Evolutionary conservation across 2,329 filamentous ascomycete species (phyloP).

Genomic region (Apiospora malaysiana): DNA sequence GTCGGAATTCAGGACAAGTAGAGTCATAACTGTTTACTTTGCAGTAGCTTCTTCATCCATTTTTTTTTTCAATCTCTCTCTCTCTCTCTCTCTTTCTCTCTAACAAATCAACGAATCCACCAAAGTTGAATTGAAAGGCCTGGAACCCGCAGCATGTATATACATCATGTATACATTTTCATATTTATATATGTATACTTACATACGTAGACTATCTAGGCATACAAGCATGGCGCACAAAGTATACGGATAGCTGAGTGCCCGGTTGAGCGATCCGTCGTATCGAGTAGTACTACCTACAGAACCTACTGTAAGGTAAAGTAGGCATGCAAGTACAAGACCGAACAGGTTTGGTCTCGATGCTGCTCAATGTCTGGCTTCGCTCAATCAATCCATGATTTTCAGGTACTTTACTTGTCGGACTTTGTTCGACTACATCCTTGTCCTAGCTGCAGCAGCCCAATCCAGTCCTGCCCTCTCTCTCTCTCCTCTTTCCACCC

Average conservation of each 20-base stretch:
- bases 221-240: neutral
- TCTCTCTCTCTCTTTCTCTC: too few relatives aligned
- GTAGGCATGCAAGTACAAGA: neutral
- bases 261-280: constrained; percentile 1
- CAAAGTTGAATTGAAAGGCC: neutral
- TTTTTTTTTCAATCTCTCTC: too few relatives aligned
- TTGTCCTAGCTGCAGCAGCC: neutral
- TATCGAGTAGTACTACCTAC: neutral
- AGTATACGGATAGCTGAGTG: neutral
- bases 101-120: too few relatives aligned
- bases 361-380: neutral
- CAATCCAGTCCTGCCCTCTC: neutral
- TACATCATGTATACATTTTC: neutral
- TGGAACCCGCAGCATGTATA: neutral
- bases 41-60: too few relatives aligned
- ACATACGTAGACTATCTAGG: neutral
- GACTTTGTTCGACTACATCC: neutral
- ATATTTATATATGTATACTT: neutral
- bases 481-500: neutral
- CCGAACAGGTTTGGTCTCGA: neutral
- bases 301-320: too few relatives aligned
- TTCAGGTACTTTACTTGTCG: neutral
- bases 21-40: neutral
- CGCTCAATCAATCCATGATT: neutral
- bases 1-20: neutral